phyloP scores from a whole-genome alignment of 2,329 filamentous ascomycete species.

The Cadophora sp. region DNA sequence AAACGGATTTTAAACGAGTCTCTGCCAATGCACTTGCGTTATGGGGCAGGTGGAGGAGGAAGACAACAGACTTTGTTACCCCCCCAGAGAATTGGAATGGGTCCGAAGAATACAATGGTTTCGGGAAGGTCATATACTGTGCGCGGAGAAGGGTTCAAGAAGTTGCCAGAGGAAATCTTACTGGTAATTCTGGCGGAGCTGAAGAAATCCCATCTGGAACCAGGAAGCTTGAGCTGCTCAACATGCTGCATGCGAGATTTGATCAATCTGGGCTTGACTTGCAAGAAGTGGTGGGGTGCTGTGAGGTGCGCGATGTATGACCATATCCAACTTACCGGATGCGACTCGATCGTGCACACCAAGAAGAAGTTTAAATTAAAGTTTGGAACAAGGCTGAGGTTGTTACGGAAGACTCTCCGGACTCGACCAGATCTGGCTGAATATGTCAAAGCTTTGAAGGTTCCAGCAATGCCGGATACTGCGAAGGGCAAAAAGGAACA shows the following conservation, averaged over 20 bases:
- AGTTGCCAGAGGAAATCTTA: slow-evolving; percentile 64
- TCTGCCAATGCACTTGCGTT: slow-evolving; percentile 26
- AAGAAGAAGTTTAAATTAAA: slow-evolving; percentile 64
- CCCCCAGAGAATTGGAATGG: slow-evolving; percentile 29
- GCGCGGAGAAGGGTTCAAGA: slow-evolving; percentile 60
- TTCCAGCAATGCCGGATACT: slow-evolving; percentile 55
- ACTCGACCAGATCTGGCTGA: slow-evolving; percentile 59
- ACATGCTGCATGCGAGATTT: slow-evolving; percentile 71
- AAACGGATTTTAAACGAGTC: slow-evolving; percentile 30
- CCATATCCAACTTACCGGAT: slow-evolving; percentile 63
- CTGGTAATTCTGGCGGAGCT: slow-evolving; percentile 62
- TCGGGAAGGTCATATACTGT: slow-evolving; percentile 27
- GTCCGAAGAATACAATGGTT: slow-evolving; percentile 8
- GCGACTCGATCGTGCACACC: slow-evolving; percentile 57
- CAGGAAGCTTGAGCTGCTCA: slow-evolving; percentile 60
- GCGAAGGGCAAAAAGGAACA: slow-evolving; percentile 45
- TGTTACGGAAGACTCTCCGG: slow-evolving; percentile 65
- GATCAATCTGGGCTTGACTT: slow-evolving; percentile 57
- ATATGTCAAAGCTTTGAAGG: slow-evolving; percentile 63
- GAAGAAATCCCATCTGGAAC: slow-evolving; percentile 57
- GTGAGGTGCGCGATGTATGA: slow-evolving; percentile 54
- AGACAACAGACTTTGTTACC: slow-evolving; percentile 27
- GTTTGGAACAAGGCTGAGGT: slow-evolving; percentile 59
- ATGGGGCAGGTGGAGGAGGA: slow-evolving; percentile 29
- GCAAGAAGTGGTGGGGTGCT: slow-evolving; percentile 59